Conservation (phyloP, 2,329 filamentous ascomycete species). For the Aspergillus ruber region DNA sequence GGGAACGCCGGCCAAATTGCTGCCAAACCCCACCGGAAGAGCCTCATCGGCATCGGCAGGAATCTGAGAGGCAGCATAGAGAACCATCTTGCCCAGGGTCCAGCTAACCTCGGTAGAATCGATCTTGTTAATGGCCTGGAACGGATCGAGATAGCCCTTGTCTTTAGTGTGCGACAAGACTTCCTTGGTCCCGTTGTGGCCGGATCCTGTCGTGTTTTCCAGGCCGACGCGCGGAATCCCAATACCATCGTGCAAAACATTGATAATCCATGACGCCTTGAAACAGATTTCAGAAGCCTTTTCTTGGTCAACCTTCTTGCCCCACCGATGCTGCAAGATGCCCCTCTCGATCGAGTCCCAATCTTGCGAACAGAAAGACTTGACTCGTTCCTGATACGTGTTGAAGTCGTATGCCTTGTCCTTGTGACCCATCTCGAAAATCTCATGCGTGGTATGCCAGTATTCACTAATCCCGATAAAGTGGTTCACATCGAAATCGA, state of each 20-base stretch:
- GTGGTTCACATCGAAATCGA: slow-evolving; percentile 95
- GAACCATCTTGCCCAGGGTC: slow-evolving; percentile 93
- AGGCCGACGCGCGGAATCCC: slow-evolving; percentile 81
- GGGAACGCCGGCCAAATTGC: slow-evolving; percentile 64
- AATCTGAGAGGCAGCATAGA: slow-evolving; percentile 88
- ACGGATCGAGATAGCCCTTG: slow-evolving; percentile 73
- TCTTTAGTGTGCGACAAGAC: slow-evolving; percentile 62
- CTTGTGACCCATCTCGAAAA: slow-evolving; percentile 73
- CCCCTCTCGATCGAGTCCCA: slow-evolving; percentile 71
- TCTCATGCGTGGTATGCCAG: slow-evolving; percentile 96
- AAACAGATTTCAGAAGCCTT: slow-evolving; percentile 87
- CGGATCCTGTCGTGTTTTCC: slow-evolving; percentile 52
- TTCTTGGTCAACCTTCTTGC: slow-evolving; percentile 65
- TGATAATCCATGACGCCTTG: slow-evolving; percentile 97
- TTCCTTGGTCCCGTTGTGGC: slow-evolving; percentile 66
- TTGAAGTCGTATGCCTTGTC: slow-evolving; percentile 80
- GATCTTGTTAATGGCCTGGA: slow-evolving; percentile 90
- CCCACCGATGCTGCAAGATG: slow-evolving; percentile 61
- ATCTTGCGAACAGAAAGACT: slow-evolving; percentile 74
- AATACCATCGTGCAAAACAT: slow-evolving; percentile 90
- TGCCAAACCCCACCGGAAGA: slow-evolving; percentile 85
- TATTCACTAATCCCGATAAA: slow-evolving; percentile 98
- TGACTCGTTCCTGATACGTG: slow-evolving; percentile 79
- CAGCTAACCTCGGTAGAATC: slow-evolving; percentile 89
- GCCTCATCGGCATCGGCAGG: slow-evolving; percentile 55